A percentile compares a stretch with the other conserved stretches of the same genome.
Conservation (phyloP, 2,329 filamentous ascomycete genomes). For the Metarhizium rileyi region DNA sequence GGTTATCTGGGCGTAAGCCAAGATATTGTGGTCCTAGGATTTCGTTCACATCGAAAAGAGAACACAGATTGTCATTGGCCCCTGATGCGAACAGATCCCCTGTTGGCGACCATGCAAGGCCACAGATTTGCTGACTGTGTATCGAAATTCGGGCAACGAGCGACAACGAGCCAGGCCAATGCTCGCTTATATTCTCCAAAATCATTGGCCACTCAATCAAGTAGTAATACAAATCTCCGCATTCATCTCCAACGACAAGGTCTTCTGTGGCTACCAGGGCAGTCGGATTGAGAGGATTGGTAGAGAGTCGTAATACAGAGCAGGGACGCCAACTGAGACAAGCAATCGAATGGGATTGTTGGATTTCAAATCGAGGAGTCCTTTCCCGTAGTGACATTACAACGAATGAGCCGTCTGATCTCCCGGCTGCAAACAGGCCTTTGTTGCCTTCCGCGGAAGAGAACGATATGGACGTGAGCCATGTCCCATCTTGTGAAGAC, state of each 20-base stretch:
- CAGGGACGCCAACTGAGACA: constrained; percentile 75
- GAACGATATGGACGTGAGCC: constrained; percentile 81
- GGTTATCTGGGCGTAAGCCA: constrained; percentile 1
- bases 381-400: constrained; percentile 69
- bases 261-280: constrained; percentile 63
- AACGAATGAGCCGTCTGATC: constrained; percentile 65
- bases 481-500: constrained; percentile 18
- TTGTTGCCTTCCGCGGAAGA: constrained; percentile 68
- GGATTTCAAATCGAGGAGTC: constrained; percentile 62
- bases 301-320: constrained; percentile 40
- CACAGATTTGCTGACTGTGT: constrained; percentile 86
- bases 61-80: constrained; percentile 85
- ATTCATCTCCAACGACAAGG: constrained; percentile 75
- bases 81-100: constrained; percentile 75
- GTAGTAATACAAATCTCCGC: constrained; percentile 79
- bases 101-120: constrained; percentile 75
- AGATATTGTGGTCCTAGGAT: constrained; percentile 30
- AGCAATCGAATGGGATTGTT: constrained; percentile 62
- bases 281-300: constrained; percentile 35
- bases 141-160: constrained; percentile 67
- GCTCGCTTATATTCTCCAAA: constrained; percentile 52
- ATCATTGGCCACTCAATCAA: constrained; percentile 71
- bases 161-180: constrained; percentile 70
- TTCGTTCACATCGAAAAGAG: constrained; percentile 62
- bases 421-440: constrained; percentile 75